Evolutionary conservation across 768 basidiomycete genomes (phyloP).

Genomic region (Erythrobasidium yunnanense): DNA sequence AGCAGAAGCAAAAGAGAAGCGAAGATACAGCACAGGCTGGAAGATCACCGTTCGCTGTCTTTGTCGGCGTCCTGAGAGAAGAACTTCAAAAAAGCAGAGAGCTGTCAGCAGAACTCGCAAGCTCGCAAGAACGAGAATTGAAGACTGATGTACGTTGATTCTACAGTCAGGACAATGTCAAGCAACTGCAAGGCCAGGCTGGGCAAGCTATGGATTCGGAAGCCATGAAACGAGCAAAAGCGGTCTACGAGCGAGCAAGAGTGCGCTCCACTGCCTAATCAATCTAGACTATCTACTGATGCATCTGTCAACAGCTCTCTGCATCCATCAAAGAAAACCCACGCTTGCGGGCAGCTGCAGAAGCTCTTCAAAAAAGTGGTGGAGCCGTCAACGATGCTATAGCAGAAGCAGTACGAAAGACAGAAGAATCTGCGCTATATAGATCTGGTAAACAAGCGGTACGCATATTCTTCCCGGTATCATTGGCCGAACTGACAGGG

Average conservation of each 20-base stretch:
- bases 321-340: constrained; percentile 96
- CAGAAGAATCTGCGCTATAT: constrained; percentile 76
- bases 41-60: constrained; percentile 80
- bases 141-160: background rate
- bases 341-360: constrained; percentile 75
- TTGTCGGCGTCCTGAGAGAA: constrained; percentile 83
- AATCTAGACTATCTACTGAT: constrained; percentile 6
- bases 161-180: constrained; percentile 79
- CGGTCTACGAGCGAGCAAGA: constrained; percentile 85
- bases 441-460: constrained; percentile 53
- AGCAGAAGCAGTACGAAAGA: constrained; percentile 79
- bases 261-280: constrained; percentile 47
- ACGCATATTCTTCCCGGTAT: background rate
- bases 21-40: constrained; percentile 28
- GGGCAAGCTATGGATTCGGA: constrained; percentile 95
- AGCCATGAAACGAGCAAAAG: constrained; percentile 80
- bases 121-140: background rate
- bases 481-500: background rate
- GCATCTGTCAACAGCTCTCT: constrained; percentile 53
- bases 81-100: constrained; percentile 89
- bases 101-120: constrained; percentile 42
- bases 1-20: constrained; percentile 24
- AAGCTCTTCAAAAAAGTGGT: constrained; percentile 78
- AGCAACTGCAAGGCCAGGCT: constrained; percentile 93
- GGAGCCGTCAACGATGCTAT: constrained; percentile 90